Percentiles rank a stretch among this genome's conserved stretches.
phyloP scores from a whole-genome alignment of 1,284 basidiomycete species.

The Schizophyllum amplum region DNA sequence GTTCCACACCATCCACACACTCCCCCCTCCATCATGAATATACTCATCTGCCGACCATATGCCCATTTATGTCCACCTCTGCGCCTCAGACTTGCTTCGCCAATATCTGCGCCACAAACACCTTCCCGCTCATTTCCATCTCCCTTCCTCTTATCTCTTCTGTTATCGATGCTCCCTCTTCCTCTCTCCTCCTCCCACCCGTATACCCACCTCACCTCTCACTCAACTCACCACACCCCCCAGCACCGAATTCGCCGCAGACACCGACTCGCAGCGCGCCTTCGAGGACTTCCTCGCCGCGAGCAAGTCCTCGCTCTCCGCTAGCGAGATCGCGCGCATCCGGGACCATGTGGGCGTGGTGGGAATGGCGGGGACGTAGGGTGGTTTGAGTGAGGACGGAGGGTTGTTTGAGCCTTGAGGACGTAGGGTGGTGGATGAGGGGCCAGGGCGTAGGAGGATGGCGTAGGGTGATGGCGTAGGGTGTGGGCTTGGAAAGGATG shows the following conservation, averaged over 20 bases:
- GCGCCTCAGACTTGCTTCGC: too few species aligned
- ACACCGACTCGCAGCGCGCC: slow-evolving; percentile 47
- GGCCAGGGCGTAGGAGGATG: too few species aligned
- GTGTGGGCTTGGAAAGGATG: too few species aligned
- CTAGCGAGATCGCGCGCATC: slow-evolving; percentile 72
- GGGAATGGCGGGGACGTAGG: slow-evolving; percentile 71
- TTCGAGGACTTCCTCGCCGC: slow-evolving; percentile 73
- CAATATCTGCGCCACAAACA: too few species aligned
- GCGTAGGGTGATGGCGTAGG: too few species aligned
- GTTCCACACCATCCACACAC: too few species aligned
- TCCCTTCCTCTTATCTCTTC: not conserved
- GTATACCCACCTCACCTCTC: not conserved
- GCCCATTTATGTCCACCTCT: too few species aligned
- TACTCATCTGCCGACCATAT: too few species aligned
- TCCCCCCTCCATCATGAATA: too few species aligned
- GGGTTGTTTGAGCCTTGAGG: too few species aligned
- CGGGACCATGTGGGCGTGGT: slow-evolving; percentile 67
- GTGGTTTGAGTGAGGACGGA: too few species aligned
- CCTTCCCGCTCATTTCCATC: not conserved
- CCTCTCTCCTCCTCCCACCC: not conserved
- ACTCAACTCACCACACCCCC: not conserved
- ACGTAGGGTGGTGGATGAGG: too few species aligned
- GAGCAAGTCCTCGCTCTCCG: slow-evolving; percentile 59
- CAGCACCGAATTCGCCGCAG: slow-evolving; percentile 49
- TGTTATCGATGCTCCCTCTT: not conserved